Percentiles rank a stretch among this genome's conserved stretches.
These are phyloP conservation scores for Trametopsis cervina DNA, from an alignment of 768 basidiomycete genomes.

Conservation along the genomic window DNA sequence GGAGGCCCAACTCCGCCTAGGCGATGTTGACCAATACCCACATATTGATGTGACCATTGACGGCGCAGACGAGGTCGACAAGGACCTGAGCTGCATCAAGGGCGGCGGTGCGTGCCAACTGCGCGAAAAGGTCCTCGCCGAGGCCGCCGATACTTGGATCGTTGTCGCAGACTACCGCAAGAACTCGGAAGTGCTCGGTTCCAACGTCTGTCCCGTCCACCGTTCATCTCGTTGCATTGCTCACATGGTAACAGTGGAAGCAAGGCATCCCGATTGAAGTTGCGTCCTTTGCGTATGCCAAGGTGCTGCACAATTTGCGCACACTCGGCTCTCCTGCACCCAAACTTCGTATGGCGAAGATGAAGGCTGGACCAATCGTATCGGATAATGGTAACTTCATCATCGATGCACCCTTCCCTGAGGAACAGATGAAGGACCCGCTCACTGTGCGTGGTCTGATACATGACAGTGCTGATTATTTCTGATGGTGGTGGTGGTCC, in stretches of 20 bases:
- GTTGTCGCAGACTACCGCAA: slow-evolving; percentile 95
- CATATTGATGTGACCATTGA: slow-evolving; percentile 95
- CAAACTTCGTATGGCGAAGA: slow-evolving; percentile 86
- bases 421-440: slow-evolving; percentile 61
- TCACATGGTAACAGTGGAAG: slow-evolving; percentile 58
- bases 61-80: slow-evolving; percentile 96
- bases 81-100: slow-evolving; percentile 87
- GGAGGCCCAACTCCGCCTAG: slow-evolving; percentile 63
- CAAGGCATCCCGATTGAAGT: slow-evolving; percentile 96
- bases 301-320: slow-evolving; percentile 69
- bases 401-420: slow-evolving; percentile 90
- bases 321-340: slow-evolving; percentile 61
- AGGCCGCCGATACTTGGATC: slow-evolving; percentile 87
- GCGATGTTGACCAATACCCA: slow-evolving; percentile 86
- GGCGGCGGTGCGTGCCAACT: slow-evolving; percentile 96
- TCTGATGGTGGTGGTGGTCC: neutral
- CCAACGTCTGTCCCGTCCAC: slow-evolving; percentile 54
- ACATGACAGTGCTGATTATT: neutral
- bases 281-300: slow-evolving; percentile 91
- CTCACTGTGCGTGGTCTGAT: slow-evolving; percentile 35
- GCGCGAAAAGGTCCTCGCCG: slow-evolving; percentile 95
- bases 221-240: neutral
- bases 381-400: slow-evolving; percentile 97
- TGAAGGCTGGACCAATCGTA: slow-evolving; percentile 93
- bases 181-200: slow-evolving; percentile 76